Evolutionary conservation across 495 filamentous ascomycete genomes (phyloP), one percentile per base, ranked within the genome.

Genomic region (Penicillium paradoxum): DNA sequence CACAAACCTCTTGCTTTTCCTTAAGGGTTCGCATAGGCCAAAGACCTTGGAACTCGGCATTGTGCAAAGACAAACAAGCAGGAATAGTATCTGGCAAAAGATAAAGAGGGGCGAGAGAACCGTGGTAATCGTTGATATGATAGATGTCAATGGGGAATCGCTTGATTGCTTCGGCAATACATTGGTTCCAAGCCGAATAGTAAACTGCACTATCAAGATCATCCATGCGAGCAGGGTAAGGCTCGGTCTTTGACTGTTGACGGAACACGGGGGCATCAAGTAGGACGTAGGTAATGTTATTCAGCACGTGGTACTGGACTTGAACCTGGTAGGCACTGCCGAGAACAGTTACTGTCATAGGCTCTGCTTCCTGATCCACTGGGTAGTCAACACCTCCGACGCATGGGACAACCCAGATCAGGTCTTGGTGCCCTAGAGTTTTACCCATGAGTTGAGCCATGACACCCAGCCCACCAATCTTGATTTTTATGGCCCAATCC

Each of bases 81-180:
- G 74, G 77, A 44, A 76, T 66, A 0, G 72, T 85, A 22, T 78
- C 63, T 19, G 86, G 86, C 1, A 89, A 74, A 10, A 89, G 75
- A 54, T 90, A 85, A 6, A 89, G 71, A 25, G 85, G 86, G 33
- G 86, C 86, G 4, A 86, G 66, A 14, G 86, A 85, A 21, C 86
- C 86, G 60, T 90, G 86, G 63, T 89, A 90, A 63, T 90, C 86
- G 67, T 90, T 90, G 60, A 89, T 88, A 66, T 90, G 86, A 66
- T 90, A 90, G 17, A 89, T 66, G 58, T 89, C 85, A 48, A 88
- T 78, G 0, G 83, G 80, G 62, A 80, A 80, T 30, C 77, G 77
- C 46, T 73, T 76, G 57, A 87, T 82, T 0, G 83, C 69, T 52
- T 82, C 69, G 1, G 85, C 83, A 48, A 87, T 84, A 59, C 84